phyloP scores from a whole-genome alignment of 1,284 basidiomycete genomes.

The Neonothopanus nambi region DNA sequence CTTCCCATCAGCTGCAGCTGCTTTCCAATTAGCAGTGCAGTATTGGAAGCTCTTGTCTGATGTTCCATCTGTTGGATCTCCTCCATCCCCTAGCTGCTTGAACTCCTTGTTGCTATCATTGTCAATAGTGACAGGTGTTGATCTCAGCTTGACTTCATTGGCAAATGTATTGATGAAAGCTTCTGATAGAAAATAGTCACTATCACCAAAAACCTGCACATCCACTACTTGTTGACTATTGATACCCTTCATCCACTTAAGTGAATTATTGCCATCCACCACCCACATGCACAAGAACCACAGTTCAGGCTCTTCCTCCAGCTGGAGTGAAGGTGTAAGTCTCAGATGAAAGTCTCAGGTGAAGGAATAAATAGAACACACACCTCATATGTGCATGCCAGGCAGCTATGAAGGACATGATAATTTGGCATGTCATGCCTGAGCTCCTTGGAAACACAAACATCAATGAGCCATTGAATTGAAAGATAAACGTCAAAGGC shows the following conservation, averaged over 20 bases:
- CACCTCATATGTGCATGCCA: neutral
- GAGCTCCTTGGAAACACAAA: neutral
- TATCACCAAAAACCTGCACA: neutral
- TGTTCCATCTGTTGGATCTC: constrained; percentile 7
- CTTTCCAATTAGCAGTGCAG: constrained; percentile 23
- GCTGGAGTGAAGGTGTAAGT: neutral
- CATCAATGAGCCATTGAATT: neutral
- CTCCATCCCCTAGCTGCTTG: neutral
- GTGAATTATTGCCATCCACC: neutral
- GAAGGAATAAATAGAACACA: neutral
- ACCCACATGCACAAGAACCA: neutral
- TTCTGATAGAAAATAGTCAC: neutral
- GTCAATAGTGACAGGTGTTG: neutral
- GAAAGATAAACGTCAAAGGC: neutral
- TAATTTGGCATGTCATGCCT: neutral
- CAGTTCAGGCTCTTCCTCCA: neutral
- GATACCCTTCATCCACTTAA: neutral
- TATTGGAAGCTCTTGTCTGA: neutral
- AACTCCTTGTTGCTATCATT: neutral
- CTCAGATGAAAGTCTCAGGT: neutral
- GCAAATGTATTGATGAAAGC: constrained; percentile 17
- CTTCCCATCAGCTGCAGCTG: constrained; percentile 22
- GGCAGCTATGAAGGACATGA: neutral
- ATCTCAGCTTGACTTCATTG: constrained; percentile 7
- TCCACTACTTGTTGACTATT: neutral